A percentile compares a stretch with the other conserved stretches of the same genome.
phyloP scores from a whole-genome alignment of 2,329 filamentous ascomycete species.

The Fusarium sp. region DNA sequence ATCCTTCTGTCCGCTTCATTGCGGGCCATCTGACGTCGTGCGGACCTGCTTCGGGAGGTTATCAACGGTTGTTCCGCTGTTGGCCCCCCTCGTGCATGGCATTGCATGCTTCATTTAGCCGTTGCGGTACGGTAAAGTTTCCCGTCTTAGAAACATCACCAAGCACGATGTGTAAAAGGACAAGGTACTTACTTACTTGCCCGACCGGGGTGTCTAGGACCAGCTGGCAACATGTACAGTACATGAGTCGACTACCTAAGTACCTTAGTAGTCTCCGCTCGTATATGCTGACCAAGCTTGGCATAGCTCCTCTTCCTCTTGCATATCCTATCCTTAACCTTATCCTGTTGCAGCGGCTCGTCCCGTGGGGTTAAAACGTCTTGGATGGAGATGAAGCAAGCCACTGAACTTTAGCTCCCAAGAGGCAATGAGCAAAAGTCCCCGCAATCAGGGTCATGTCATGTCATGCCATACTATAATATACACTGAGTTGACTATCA shows the following conservation, averaged over 20 bases:
- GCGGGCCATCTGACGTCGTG: constrained; percentile 1
- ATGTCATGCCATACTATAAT: not conserved
- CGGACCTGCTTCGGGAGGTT: constrained; percentile 15
- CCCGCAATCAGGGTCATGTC: not conserved
- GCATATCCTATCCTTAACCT: not conserved
- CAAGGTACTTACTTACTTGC: not conserved
- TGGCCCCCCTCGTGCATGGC: constrained; percentile 6
- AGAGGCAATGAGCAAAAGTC: not conserved
- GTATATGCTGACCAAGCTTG: not conserved
- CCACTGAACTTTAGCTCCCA: not conserved
- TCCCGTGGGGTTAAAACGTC: not conserved
- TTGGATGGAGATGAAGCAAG: not conserved
- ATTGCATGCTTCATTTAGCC: constrained; percentile 13
- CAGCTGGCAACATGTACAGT: not conserved
- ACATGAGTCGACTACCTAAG: not conserved
- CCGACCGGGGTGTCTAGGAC: not conserved
- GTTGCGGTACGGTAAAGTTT: constrained; percentile 7
- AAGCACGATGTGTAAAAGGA: not conserved
- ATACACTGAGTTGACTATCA: not conserved
- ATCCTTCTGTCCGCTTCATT: not conserved
- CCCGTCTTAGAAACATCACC: constrained; percentile 3
- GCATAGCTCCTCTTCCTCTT: not conserved
- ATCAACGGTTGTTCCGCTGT: constrained; percentile 15
- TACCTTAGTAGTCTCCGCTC: not conserved
- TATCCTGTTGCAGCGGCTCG: constrained; percentile 16